These are phyloP conservation scores for Cyanidiococcus yangmingshanensis DNA, from an alignment of 23 red algal genomes.

Conservation along the genomic window DNA sequence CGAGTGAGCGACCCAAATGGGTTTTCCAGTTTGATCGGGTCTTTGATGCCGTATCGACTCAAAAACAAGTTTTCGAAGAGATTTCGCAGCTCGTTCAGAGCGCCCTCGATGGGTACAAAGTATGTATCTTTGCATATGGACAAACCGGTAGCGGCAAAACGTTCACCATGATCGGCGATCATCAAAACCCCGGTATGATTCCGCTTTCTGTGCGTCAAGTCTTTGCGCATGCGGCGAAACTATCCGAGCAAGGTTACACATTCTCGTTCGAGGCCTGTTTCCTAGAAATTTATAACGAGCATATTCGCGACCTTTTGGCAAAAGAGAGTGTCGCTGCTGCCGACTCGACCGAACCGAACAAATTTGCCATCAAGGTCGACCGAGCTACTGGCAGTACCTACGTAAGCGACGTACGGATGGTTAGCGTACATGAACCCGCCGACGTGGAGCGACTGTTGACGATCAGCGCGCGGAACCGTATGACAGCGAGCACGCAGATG, in stretches of 20 bases:
- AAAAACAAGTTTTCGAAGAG: slow-evolving; percentile 80
- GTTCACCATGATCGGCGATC: slow-evolving; percentile 79
- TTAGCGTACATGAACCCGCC: slow-evolving; percentile 28
- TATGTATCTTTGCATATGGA: slow-evolving; percentile 96
- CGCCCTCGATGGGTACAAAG: slow-evolving; percentile 88
- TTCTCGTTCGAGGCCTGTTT: slow-evolving; percentile 80
- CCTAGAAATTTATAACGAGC: slow-evolving; percentile 98
- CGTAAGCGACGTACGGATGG: slow-evolving; percentile 50
- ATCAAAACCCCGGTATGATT: slow-evolving; percentile 68
- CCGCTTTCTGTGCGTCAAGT: slow-evolving; percentile 68
- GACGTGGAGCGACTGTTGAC: slow-evolving; percentile 50
- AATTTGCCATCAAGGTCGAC: slow-evolving; percentile 12
- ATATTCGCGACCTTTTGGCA: slow-evolving; percentile 66
- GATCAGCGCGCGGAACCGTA: slow-evolving; percentile 50
- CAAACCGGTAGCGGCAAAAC: slow-evolving; percentile 98
- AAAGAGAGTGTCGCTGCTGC: neutral
- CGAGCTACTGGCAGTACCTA: slow-evolving; percentile 24
- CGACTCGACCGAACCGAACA: neutral
- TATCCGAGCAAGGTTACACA: slow-evolving; percentile 60
- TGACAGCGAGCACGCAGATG: slow-evolving; percentile 61
- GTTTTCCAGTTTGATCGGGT: slow-evolving; percentile 85
- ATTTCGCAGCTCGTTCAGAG: slow-evolving; percentile 93
- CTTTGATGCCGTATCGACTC: slow-evolving; percentile 52
- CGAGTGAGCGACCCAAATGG: slow-evolving; percentile 20
- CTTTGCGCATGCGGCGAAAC: slow-evolving; percentile 50